Evolutionary conservation across 2,329 filamentous ascomycete species (phyloP), one percentile per base, ranked within the genome.

Genomic region (Aspergillus neoniger): DNA sequence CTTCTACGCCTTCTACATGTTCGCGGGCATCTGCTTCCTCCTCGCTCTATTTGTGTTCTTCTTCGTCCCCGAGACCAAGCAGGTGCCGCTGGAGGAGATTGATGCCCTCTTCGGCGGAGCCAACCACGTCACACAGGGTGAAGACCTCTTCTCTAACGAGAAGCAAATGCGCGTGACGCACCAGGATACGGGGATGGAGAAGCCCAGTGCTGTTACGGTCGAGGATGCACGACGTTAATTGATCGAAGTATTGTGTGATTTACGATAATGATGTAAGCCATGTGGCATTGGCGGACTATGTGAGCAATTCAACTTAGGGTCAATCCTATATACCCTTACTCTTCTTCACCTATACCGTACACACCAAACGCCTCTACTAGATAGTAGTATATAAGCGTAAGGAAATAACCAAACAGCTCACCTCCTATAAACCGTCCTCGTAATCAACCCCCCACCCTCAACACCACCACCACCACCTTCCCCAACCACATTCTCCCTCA

Each of bases 1-100:
- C 15, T 84, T 83, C 69, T 84, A 83, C 63, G 81, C 81, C 5
- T 84, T 84, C 64, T 84, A 83, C 72, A 82, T 84, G 77, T 84
- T 84, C 59, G 81, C 80, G 0, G 81, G 79, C 6, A 80, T 81
- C 57, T 82, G 85, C 68, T 72, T 84, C 64, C 63, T 83, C 41
- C 77, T 84, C n/a, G 77, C 76, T 14, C 39, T 75, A 36, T 84
- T 83, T 58, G 82, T 84, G 41, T 83, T 69, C 65, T 83, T 83
- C 71, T 76, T 78, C 60, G 74, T 85, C 53, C 82, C 82, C 6
- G 82, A 84, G 72, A 84, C 82, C 19, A 83, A 82, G 70, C 66
- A 75, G 60, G 72, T 76, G 23, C 62, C 74, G 28, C 64, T 77
- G 6, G 75, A 77, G 58, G 74, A 77, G 55, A 77, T 77, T 21